phyloP scores from a whole-genome alignment of 495 filamentous ascomycete species.

The Chaetomidium leptoderma region DNA sequence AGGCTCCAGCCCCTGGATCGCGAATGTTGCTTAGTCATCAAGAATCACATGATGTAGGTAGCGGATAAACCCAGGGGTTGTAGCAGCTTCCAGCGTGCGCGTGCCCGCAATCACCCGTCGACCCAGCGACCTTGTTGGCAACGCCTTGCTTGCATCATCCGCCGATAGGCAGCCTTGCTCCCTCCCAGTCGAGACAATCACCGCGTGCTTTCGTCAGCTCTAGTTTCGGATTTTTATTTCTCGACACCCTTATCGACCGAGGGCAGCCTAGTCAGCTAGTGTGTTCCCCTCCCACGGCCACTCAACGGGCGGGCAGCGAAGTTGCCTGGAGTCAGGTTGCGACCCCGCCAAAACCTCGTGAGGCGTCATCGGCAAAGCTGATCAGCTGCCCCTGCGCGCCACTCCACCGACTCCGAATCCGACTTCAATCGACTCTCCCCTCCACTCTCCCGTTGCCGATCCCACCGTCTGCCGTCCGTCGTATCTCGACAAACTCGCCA shows the following conservation, averaged over 20 bases:
- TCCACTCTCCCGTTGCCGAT: neutral
- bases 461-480: neutral
- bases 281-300: neutral
- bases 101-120: constrained; percentile 12
- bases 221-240: neutral
- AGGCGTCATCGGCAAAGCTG: constrained; percentile 33
- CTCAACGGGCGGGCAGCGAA: neutral
- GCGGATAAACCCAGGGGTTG: neutral
- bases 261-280: neutral
- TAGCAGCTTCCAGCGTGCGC: neutral
- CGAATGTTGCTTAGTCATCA: neutral
- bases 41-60: neutral
- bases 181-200: constrained; percentile 12
- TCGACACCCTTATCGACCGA: neutral
- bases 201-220: constrained; percentile 9
- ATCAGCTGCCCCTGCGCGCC: constrained; percentile 23
- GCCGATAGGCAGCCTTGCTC: constrained; percentile 26
- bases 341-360: constrained; percentile 29
- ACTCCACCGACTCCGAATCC: constrained; percentile 9
- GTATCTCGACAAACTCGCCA: constrained; percentile 26
- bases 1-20: too few relatives aligned
- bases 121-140: constrained; percentile 1
- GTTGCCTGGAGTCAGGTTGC: constrained; percentile 20
- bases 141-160: constrained; percentile 29
- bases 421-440: neutral